These are phyloP conservation scores for Starmera dryadoides DNA, from an alignment of 805 yeast species.

Conservation along the genomic window DNA sequence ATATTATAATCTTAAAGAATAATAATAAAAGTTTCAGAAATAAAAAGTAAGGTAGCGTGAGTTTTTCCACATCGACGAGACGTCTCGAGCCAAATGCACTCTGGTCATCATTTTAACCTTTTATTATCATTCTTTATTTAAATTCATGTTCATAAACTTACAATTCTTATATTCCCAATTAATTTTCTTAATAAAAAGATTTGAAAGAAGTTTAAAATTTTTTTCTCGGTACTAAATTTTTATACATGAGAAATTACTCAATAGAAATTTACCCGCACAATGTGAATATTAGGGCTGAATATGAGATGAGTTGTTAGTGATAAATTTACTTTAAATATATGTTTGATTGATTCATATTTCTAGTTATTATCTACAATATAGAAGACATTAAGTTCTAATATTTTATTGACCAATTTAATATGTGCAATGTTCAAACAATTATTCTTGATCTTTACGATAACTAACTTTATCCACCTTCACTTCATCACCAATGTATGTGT, in stretches of 20 bases:
- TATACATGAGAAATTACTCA: background rate
- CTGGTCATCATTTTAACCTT: constrained; percentile 27
- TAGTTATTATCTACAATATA: too few relatives aligned
- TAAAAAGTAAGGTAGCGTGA: constrained; percentile 88
- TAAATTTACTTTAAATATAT: too few relatives aligned
- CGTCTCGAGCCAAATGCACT: constrained; percentile 99
- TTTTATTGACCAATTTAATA: too few relatives aligned
- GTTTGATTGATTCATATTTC: too few relatives aligned
- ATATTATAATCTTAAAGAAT: background rate
- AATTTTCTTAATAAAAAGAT: too few relatives aligned
- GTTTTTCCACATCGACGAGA: constrained; percentile 95
- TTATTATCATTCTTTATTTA: too few relatives aligned
- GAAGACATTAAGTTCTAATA: too few relatives aligned
- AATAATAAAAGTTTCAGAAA: constrained; percentile 36
- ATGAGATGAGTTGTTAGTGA: too few relatives aligned
- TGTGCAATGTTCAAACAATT: too few relatives aligned
- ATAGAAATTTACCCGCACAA: background rate
- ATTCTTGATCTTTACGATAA: constrained; percentile 41
- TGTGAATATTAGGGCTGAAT: background rate
- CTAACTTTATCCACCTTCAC: constrained; percentile 87
- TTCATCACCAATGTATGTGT: constrained; percentile 72
- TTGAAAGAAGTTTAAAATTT: background rate
- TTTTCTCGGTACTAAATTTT: background rate
- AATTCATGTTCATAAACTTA: background rate
- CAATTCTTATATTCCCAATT: background rate